Percentiles rank a stretch among this genome's conserved stretches.
These are phyloP conservation scores for Cubamyces lactineus DNA, from an alignment of 768 basidiomycete genomes.

Conservation along the genomic window DNA sequence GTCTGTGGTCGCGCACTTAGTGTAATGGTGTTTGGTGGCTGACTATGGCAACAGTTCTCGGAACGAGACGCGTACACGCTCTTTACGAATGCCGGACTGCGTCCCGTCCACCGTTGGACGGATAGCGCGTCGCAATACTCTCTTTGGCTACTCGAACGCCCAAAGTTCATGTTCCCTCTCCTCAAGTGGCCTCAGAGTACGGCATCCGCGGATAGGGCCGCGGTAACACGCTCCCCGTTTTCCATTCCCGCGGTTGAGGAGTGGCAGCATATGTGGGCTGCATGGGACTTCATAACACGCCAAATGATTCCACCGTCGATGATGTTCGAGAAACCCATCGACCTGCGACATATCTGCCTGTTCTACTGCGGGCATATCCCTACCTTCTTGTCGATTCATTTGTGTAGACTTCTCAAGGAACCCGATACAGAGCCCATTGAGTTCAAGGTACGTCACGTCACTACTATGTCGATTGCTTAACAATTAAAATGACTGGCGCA, in stretches of 20 bases:
- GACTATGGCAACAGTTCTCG: slow-evolving; percentile 63
- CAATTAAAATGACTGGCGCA: not conserved
- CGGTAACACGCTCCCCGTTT: slow-evolving; percentile 44
- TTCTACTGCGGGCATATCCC: slow-evolving; percentile 97
- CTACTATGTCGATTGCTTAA: slow-evolving; percentile 5
- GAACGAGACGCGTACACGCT: slow-evolving; percentile 67
- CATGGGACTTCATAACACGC: slow-evolving; percentile 85
- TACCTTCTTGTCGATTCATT: slow-evolving; percentile 88
- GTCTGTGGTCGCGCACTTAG: slow-evolving; percentile 46
- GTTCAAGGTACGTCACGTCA: slow-evolving; percentile 67
- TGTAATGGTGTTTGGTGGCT: not conserved
- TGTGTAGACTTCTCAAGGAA: slow-evolving; percentile 74
- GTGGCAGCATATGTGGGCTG: slow-evolving; percentile 84
- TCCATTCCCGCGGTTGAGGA: slow-evolving; percentile 74
- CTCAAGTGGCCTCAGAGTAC: slow-evolving; percentile 43
- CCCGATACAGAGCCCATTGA: slow-evolving; percentile 82
- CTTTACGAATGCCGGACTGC: slow-evolving; percentile 76
- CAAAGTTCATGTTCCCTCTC: slow-evolving; percentile 75
- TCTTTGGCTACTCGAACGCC: slow-evolving; percentile 90
- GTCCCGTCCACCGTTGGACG: slow-evolving; percentile 85
- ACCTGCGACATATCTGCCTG: slow-evolving; percentile 93
- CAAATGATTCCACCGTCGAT: slow-evolving; percentile 87
- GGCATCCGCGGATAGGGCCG: not conserved
- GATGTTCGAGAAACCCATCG: slow-evolving; percentile 89
- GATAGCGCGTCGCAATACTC: slow-evolving; percentile 75